Evolutionary conservation across 306 rosid genomes (phyloP).

Genomic region (Prunus salicina): DNA sequence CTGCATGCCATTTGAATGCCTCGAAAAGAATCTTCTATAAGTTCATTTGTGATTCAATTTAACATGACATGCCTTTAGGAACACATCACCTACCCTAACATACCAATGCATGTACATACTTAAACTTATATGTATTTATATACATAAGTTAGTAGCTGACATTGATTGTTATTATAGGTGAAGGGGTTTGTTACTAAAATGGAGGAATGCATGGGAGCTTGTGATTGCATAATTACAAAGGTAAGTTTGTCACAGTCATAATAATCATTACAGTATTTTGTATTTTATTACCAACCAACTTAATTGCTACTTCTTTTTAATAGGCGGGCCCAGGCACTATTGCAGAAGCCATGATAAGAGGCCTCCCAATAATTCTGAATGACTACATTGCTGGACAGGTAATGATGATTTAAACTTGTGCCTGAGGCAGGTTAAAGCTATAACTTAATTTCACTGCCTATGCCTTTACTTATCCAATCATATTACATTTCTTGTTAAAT

Average conservation of each 20-base stretch:
- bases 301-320: neutral
- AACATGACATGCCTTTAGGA: neutral
- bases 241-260: constrained; percentile 19
- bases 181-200: constrained; percentile 92
- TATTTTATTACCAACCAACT: neutral
- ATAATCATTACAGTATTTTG: neutral
- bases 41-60: neutral
- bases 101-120: neutral
- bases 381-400: constrained; percentile 96
- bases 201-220: constrained; percentile 94
- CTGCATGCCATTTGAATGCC: neutral
- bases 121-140: neutral
- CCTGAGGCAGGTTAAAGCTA: neutral
- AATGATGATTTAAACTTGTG: neutral
- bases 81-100: neutral
- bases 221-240: constrained; percentile 66
- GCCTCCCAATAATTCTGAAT: constrained; percentile 84
- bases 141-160: constrained; percentile 22
- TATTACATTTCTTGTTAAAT: neutral
- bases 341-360: constrained; percentile 96
- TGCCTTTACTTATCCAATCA: neutral
- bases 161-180: constrained; percentile 46
- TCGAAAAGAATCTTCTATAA: neutral
- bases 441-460: neutral
- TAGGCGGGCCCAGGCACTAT: constrained; percentile 99